Evolutionary conservation across 1,284 basidiomycete genomes (phyloP).

Genomic region (Papiliotrema fonsecae): DNA sequence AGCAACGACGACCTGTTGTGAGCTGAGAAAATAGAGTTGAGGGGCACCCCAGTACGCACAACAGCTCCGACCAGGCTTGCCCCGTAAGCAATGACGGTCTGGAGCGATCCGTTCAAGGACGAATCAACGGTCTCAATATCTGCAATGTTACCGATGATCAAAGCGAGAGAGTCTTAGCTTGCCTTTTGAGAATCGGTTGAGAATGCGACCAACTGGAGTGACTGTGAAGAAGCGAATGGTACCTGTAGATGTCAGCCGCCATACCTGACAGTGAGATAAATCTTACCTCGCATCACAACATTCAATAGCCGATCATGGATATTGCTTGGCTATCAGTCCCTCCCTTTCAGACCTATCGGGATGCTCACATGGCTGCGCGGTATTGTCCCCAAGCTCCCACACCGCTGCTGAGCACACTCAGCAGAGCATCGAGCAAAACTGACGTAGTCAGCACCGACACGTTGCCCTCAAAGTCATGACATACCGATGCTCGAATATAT

Average conservation of each 20-base stretch:
- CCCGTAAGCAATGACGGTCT: constrained; percentile 66
- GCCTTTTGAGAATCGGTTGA: constrained; percentile 68
- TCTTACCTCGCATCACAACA: constrained; percentile 28
- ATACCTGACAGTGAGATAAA: not conserved
- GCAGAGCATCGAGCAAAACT: constrained; percentile 30
- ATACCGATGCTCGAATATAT: constrained; percentile 39
- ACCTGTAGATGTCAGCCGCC: constrained; percentile 9
- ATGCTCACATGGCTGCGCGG: constrained; percentile 56
- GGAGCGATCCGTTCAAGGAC: constrained; percentile 63
- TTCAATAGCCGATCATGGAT: constrained; percentile 42
- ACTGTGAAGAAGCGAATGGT: constrained; percentile 47
- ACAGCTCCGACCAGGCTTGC: constrained; percentile 67
- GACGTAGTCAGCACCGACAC: not conserved
- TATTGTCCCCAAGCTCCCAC: constrained; percentile 51
- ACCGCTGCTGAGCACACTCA: constrained; percentile 35
- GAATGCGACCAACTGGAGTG: constrained; percentile 56
- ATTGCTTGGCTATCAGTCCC: constrained; percentile 9
- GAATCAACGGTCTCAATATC: constrained; percentile 75
- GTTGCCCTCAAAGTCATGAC: constrained; percentile 1
- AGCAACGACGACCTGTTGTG: constrained; percentile 49
- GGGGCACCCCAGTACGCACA: constrained; percentile 51
- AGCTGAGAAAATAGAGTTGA: constrained; percentile 38
- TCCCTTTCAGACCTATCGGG: not conserved
- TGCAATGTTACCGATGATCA: not conserved
- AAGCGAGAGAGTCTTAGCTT: not conserved